A percentile compares a stretch with the other conserved stretches of the same genome.
These are phyloP conservation scores for Penicillium manginii DNA, from an alignment of 495 filamentous ascomycete genomes.

Conservation along the genomic window DNA sequence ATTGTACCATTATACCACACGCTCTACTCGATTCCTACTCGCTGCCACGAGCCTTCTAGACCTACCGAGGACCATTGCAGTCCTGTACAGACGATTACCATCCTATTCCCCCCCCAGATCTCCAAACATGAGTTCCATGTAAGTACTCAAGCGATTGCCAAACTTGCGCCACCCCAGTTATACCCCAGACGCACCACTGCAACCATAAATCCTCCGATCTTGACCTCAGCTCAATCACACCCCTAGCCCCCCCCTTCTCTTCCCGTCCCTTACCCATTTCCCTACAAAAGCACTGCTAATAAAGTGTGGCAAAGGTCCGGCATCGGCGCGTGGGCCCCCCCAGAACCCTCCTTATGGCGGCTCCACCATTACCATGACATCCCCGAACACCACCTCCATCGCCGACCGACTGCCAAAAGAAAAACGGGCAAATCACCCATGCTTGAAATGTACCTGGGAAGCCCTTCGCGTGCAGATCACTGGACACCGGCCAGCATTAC, in stretches of 20 bases:
- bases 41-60: background rate
- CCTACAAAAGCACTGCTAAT: background rate
- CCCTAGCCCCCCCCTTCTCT: background rate
- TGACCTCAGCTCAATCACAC: background rate
- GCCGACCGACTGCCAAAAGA: background rate
- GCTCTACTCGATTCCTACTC: background rate
- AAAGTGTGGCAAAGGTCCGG: background rate
- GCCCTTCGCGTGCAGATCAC: background rate
- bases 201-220: background rate
- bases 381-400: background rate
- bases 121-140: constrained; percentile 2
- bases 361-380: background rate
- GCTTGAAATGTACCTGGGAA: background rate
- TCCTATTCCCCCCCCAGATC: background rate
- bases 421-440: background rate
- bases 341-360: background rate
- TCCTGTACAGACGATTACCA: background rate
- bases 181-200: background rate
- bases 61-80: background rate
- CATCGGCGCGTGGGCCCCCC: background rate
- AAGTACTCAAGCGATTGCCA: background rate
- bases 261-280: background rate
- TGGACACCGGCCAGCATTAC: background rate
- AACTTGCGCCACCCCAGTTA: background rate
- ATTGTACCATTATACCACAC: background rate